Conservation (phyloP, 345 rosid species). For the Ailanthus altissimus region DNA sequence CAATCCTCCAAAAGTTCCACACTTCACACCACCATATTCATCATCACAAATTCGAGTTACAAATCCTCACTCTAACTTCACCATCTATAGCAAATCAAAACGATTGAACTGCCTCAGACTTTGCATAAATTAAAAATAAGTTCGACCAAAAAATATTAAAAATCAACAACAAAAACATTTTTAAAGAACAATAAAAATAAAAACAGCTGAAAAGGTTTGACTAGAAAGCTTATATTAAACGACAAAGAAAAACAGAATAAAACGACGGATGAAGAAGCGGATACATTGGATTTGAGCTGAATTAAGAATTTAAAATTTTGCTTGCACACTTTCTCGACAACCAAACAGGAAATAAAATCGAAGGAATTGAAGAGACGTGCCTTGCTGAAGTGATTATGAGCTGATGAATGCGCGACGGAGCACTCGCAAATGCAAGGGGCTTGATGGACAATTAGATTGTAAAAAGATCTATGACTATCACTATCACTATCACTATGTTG, state of each 20-base stretch:
- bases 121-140: background rate
- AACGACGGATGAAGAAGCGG: background rate
- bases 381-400: background rate
- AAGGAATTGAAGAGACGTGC: background rate
- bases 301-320: conserved; percentile 2
- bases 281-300: background rate
- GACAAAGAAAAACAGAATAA: background rate
- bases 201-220: background rate
- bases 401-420: background rate
- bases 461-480: no score
- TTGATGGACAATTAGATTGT: no score
- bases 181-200: no score
- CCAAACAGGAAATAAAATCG: background rate
- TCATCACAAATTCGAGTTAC: background rate
- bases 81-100: background rate
- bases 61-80: background rate
- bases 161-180: no score
- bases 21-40: conserved; percentile 1
- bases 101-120: background rate
- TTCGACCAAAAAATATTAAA: no score
- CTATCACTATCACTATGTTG: no score
- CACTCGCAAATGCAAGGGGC: background rate
- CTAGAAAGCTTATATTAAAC: background rate
- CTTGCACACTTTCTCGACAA: background rate
- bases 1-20: background rate